These are phyloP conservation scores for Penicillium diatomitis DNA, from an alignment of 495 filamentous ascomycete genomes.

Conservation along the genomic window DNA sequence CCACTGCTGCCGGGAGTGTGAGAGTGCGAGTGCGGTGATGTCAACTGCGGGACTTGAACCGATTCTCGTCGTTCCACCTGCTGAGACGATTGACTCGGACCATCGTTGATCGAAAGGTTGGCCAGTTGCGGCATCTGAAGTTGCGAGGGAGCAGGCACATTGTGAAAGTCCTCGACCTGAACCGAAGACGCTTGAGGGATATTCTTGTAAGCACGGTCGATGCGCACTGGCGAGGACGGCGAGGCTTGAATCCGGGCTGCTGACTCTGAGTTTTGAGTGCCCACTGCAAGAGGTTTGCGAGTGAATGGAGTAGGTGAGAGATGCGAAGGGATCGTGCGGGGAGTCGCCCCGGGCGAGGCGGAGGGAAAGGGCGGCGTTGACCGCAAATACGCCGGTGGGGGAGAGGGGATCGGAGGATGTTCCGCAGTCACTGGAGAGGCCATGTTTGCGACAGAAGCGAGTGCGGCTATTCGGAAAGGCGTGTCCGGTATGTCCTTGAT, in stretches of 20 bases:
- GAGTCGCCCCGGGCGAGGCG: constrained; percentile 15
- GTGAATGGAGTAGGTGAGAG: constrained; percentile 14
- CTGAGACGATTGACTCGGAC: constrained; percentile 23
- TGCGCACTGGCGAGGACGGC: constrained; percentile 33
- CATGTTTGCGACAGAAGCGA: constrained; percentile 9
- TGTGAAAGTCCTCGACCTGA: constrained; percentile 20
- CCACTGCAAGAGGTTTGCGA: constrained; percentile 19
- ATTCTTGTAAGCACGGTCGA: constrained; percentile 25
- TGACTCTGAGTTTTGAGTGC: constrained; percentile 7
- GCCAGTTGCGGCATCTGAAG: constrained; percentile 18
- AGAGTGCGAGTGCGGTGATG: constrained; percentile 12
- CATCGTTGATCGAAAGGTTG: constrained; percentile 27
- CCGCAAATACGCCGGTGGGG: constrained; percentile 35
- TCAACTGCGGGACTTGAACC: constrained; percentile 8
- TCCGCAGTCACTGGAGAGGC: constrained; percentile 22
- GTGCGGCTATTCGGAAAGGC: too few species aligned
- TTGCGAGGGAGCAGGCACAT: constrained; percentile 16
- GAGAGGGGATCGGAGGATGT: constrained; percentile 27
- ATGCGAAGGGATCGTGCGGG: constrained; percentile 15
- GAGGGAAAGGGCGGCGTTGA: constrained; percentile 27
- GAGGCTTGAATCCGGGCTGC: constrained; percentile 22
- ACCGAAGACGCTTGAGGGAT: constrained; percentile 26
- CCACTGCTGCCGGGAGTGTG: constrained; percentile 32
- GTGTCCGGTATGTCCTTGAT: too few species aligned
- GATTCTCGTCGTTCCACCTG: constrained; percentile 32